phyloP scores from a whole-genome alignment of 2,329 filamentous ascomycete species.

The Didymella arachidicola region DNA sequence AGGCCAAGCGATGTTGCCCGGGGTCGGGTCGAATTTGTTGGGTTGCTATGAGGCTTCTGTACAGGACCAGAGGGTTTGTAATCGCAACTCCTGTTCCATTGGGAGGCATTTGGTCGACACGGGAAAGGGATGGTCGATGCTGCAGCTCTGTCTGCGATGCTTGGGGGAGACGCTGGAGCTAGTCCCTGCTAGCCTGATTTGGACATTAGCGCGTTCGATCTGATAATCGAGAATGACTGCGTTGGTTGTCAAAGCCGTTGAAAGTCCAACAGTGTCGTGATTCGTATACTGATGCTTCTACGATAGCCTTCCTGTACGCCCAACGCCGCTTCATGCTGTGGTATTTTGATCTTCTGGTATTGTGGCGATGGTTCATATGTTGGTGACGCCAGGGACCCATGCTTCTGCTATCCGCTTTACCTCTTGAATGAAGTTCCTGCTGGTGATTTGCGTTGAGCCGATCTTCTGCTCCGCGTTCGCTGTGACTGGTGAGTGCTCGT shows the following conservation, averaged over 20 bases:
- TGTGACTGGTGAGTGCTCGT: conserved; percentile 74
- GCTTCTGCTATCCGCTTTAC: conserved; percentile 83
- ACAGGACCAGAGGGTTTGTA: conserved; percentile 77
- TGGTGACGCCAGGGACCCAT: conserved; percentile 79
- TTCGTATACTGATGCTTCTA: conserved; percentile 1
- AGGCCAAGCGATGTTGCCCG: conserved; percentile 70
- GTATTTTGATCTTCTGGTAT: conserved; percentile 33
- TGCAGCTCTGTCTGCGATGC: conserved; percentile 22
- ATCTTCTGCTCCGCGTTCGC: conserved; percentile 56
- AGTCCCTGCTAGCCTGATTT: conserved; percentile 31
- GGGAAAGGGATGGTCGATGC: conserved; percentile 14
- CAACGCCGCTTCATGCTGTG: conserved; percentile 41
- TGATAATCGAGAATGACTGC: conserved; percentile 18
- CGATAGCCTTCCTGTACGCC: conserved; percentile 2
- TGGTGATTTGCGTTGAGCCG: conserved; percentile 74
- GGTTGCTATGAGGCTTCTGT: conserved; percentile 73
- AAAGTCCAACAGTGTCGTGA: background rate
- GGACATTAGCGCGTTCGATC: conserved; percentile 31
- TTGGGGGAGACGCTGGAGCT: no score
- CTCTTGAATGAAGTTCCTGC: conserved; percentile 79
- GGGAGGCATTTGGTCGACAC: conserved; percentile 39
- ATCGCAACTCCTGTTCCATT: conserved; percentile 55
- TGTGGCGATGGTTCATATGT: conserved; percentile 56
- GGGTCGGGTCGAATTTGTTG: conserved; percentile 73
- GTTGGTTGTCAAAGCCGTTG: background rate